These are phyloP conservation scores for Penicillium brasilianum DNA, from an alignment of 2,329 filamentous ascomycete species.

Conservation along the genomic window DNA sequence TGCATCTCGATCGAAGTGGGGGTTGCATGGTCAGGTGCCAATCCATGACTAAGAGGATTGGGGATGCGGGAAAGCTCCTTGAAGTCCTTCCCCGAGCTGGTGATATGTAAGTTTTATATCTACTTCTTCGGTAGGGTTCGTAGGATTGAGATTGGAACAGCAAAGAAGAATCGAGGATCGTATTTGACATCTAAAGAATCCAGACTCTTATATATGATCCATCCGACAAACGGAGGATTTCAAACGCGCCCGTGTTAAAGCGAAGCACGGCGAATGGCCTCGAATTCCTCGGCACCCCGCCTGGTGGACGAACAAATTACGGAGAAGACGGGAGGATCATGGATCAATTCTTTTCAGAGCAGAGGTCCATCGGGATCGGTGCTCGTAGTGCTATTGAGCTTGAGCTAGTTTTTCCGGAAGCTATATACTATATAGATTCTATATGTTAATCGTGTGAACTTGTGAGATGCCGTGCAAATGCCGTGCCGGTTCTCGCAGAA, in stretches of 20 bases:
- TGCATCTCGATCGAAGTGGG: neutral
- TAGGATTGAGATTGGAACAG: no score
- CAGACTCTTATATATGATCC: neutral
- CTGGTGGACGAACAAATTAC: constrained; percentile 31
- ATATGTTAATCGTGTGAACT: neutral
- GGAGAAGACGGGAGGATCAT: constrained; percentile 16
- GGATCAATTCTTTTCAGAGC: constrained; percentile 13
- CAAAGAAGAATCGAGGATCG: neutral
- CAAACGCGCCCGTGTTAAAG: constrained; percentile 4
- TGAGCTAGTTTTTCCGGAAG: neutral
- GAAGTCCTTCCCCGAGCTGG: no score
- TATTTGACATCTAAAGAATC: neutral
- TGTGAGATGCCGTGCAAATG: neutral
- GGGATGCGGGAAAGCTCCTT: neutral
- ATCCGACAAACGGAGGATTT: constrained; percentile 7
- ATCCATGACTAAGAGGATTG: neutral
- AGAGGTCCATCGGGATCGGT: neutral
- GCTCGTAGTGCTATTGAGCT: neutral
- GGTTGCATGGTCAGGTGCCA: neutral
- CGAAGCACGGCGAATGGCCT: constrained; percentile 23
- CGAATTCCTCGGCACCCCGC: constrained; percentile 32
- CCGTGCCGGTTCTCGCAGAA: no score
- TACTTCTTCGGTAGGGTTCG: no score
- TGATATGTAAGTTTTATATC: no score
- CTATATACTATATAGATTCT: neutral